phyloP scores from a whole-genome alignment of 805 yeast genomes.

The Ogataea ganodermae region DNA sequence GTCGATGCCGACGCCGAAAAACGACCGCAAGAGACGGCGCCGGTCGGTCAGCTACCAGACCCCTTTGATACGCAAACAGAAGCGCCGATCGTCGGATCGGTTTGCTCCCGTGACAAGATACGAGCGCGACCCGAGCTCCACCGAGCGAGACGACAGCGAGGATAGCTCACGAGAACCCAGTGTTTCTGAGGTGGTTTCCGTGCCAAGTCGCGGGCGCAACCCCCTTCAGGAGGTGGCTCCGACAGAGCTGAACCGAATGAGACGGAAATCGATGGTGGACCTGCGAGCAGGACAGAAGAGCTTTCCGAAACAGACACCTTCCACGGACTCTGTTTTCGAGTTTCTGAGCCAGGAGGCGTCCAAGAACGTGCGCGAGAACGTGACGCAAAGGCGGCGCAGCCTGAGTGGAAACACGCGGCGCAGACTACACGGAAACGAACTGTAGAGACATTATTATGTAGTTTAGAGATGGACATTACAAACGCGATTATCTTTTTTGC shows the following conservation, averaged over 20 bases:
- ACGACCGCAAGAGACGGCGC: conserved; percentile 43
- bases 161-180: conserved; percentile 5
- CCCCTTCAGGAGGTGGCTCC: conserved; percentile 13
- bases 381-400: conserved; percentile 16
- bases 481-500: not conserved
- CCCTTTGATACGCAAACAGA: conserved; percentile 66
- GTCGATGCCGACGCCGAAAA: conserved; percentile 28
- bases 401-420: conserved; percentile 10
- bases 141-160: conserved; percentile 8
- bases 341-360: conserved; percentile 12
- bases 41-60: conserved; percentile 64
- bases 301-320: conserved; percentile 2
- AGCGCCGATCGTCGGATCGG: conserved; percentile 65
- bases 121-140: conserved; percentile 4
- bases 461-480: conserved; percentile 5
- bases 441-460: conserved; percentile 1
- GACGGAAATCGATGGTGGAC: conserved; percentile 14
- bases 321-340: conserved; percentile 20
- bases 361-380: conserved; percentile 19
- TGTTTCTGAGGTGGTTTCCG: conserved; percentile 7
- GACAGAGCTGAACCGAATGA: conserved; percentile 13
- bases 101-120: conserved; percentile 36
- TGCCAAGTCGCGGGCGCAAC: conserved; percentile 8
- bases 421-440: conserved; percentile 7
- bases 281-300: conserved; percentile 1